Evolutionary conservation across 1,139 yeast species (phyloP).

Genomic region (Eremothecium coryli): DNA sequence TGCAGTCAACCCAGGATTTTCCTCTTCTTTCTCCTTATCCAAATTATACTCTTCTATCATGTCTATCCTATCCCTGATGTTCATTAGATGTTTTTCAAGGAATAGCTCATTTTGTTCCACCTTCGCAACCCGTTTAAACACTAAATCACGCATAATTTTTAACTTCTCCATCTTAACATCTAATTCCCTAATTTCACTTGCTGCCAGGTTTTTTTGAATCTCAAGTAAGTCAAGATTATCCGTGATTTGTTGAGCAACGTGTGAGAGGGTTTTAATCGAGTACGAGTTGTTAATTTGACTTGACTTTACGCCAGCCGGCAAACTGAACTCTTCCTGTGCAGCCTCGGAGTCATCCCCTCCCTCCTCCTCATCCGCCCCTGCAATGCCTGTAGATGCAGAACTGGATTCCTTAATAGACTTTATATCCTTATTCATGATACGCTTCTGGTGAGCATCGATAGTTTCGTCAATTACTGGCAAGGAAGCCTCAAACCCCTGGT

Average conservation of each 20-base stretch:
- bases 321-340: constrained; percentile 15
- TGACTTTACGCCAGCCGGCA: constrained; percentile 34
- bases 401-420: constrained; percentile 13
- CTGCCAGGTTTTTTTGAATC: constrained; percentile 53
- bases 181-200: constrained; percentile 53
- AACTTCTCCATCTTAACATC: constrained; percentile 47
- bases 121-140: constrained; percentile 48
- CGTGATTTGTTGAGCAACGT: constrained; percentile 35
- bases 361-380: constrained; percentile 10
- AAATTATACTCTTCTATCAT: constrained; percentile 29
- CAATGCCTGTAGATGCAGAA: constrained; percentile 10
- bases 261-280: constrained; percentile 33
- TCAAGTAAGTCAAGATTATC: constrained; percentile 47
- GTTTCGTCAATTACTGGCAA: constrained; percentile 40
- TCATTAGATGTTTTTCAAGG: constrained; percentile 40
- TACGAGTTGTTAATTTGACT: constrained; percentile 36
- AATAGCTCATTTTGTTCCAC: constrained; percentile 51
- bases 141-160: constrained; percentile 40
- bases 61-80: constrained; percentile 36
- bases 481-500: constrained; percentile 59
- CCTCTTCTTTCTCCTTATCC: constrained; percentile 23
- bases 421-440: constrained; percentile 10
- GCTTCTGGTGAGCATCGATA: constrained; percentile 17
- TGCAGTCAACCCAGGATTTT: constrained; percentile 16
- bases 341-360: constrained; percentile 7